Percentiles rank a stretch among this genome's conserved stretches.
phyloP scores from a whole-genome alignment of 768 basidiomycete genomes.

The Rhizopogon vinicolor region DNA sequence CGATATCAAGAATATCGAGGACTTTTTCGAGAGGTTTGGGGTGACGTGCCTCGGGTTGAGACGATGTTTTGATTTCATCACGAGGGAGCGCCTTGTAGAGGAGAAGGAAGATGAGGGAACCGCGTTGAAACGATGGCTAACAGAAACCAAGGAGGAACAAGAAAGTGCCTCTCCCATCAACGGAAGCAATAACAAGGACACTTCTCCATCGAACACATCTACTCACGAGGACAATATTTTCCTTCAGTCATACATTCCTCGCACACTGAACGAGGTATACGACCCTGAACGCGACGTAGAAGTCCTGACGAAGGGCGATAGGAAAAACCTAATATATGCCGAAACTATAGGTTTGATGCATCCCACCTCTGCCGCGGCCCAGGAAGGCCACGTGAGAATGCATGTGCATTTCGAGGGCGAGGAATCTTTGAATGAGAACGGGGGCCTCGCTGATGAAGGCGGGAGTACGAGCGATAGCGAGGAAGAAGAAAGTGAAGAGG shows the following conservation, averaged over 20 bases:
- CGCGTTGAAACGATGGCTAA: constrained; percentile 45
- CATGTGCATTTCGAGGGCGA: constrained; percentile 17
- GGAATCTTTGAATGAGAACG: constrained; percentile 14
- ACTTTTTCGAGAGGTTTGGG: constrained; percentile 79
- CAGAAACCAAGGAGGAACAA: constrained; percentile 27
- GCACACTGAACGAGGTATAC: constrained; percentile 86
- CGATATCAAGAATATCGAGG: constrained; percentile 91
- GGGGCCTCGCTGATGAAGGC: constrained; percentile 15
- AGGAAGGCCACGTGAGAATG: not conserved
- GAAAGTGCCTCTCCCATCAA: constrained; percentile 6
- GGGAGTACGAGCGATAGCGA: constrained; percentile 27
- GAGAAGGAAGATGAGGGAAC: constrained; percentile 20
- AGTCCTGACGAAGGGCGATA: constrained; percentile 64
- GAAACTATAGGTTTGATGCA: constrained; percentile 79
- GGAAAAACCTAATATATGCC: constrained; percentile 76
- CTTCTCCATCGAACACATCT: constrained; percentile 1
- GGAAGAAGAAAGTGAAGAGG: constrained; percentile 31
- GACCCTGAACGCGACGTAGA: constrained; percentile 94
- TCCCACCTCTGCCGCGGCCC: constrained; percentile 15
- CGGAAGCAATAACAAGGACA: constrained; percentile 10
- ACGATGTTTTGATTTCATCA: constrained; percentile 87
- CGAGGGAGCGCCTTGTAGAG: constrained; percentile 42
- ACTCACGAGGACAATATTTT: constrained; percentile 88
- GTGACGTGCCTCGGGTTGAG: constrained; percentile 75
- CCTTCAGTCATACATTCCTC: constrained; percentile 87